Evolutionary conservation across 305 asterid species (phyloP), one percentile per base, ranked within the genome.

Genomic region (Fraxinus albicans): DNA sequence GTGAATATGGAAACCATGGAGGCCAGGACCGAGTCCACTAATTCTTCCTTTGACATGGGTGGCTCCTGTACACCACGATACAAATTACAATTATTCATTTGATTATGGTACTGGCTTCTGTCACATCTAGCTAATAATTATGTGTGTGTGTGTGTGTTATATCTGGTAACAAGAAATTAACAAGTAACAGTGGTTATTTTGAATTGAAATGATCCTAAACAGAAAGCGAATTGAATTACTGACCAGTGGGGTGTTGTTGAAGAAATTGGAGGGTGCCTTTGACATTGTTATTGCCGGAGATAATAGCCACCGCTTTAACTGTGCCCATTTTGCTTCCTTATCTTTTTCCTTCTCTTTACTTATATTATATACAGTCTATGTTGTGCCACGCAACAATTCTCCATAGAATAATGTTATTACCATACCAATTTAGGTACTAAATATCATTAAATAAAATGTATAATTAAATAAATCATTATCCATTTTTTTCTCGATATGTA

Each of bases 1-100:
- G 84, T 93, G 98, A 77, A 94, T 92, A 81, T 94, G 98, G 85
- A 94, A 92, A 67, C 89, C 98, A 85, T 94, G 98, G 84, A 85
- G 95, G n/a, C 98, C 98, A 10, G 96, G 96, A 65, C 69, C 82
- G 65, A 93, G 85, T 44, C 97, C 98, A 67, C 75, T 88, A 23
- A 94, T 91, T 83, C 82, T 88, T 81, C 98, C 98, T 82, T 83
- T 87, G 40, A 94, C 91, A 40, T 80, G 91, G 82, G 95, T 91
- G 78, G 84, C 86, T 79, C 89, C 90, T 84, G 79, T 44, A 38
- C 19, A 8, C 0, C 19, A 50, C 8, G 27, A 34, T 4, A 80
- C 33, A 6, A 50, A 27, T 31, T 8, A 77, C 33, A 6, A 50
- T 29, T 31, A 31, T 15, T 12, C 21, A 31, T 53, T 63, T 7